Percentiles rank a stretch among this genome's conserved stretches.
phyloP scores from a whole-genome alignment of 495 filamentous ascomycete genomes.

The Aspergillus taichungensis region DNA sequence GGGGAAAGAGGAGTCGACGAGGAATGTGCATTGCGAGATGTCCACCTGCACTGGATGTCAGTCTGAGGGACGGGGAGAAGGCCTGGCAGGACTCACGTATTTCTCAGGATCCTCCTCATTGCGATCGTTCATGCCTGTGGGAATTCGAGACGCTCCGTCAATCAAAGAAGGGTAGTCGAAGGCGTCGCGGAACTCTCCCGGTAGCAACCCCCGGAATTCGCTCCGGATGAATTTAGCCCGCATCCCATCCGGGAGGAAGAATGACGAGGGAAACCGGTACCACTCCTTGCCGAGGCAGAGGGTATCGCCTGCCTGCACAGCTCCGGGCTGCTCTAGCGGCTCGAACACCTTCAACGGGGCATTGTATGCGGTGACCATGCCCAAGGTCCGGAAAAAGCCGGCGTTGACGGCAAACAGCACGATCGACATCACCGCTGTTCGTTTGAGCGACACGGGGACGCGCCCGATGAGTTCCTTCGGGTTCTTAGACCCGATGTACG shows the following conservation, averaged over 20 bases:
- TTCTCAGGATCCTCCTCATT: conserved; percentile 83
- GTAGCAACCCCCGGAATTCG: conserved; percentile 81
- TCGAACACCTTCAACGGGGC: conserved; percentile 75
- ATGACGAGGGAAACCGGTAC: conserved; percentile 95
- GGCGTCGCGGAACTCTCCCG: conserved; percentile 79
- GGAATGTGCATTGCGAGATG: conserved; percentile 64
- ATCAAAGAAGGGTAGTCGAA: conserved; percentile 51
- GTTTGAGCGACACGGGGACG: conserved; percentile 62
- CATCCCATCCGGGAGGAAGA: conserved; percentile 73
- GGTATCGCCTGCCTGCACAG: conserved; percentile 48
- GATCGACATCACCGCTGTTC: conserved; percentile 48
- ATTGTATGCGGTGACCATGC: conserved; percentile 74
- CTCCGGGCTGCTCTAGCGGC: conserved; percentile 38
- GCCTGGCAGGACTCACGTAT: conserved; percentile 51
- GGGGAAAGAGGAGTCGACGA: conserved; percentile 82
- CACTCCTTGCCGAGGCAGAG: conserved; percentile 96
- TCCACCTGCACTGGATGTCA: conserved; percentile 44
- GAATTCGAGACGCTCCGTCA: conserved; percentile 69
- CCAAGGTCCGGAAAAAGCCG: conserved; percentile 64
- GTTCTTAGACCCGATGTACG: conserved; percentile 60
- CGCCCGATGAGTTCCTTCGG: conserved; percentile 54
- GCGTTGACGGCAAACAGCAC: conserved; percentile 49
- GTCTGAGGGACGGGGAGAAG: conserved; percentile 1
- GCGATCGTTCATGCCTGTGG: conserved; percentile 83
- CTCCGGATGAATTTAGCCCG: conserved; percentile 81